Evolutionary conservation across 169 alveolate species (phyloP).

Genomic region (Cryptosporidium parvum): DNA sequence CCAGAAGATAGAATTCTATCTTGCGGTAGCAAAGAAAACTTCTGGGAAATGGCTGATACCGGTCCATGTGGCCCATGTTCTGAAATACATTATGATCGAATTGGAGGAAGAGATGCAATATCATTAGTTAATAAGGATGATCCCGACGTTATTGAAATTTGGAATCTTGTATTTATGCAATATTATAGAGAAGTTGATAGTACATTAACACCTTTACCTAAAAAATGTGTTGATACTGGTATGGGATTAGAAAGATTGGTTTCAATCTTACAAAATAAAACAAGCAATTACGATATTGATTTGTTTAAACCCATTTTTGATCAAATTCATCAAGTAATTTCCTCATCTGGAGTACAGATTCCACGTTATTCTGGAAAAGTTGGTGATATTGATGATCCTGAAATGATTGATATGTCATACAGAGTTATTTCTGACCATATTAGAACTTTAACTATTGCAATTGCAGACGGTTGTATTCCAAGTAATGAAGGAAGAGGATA

Average conservation of each 20-base stretch:
- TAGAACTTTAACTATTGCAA: slow-evolving; percentile 91
- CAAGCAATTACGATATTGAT: slow-evolving; percentile 94
- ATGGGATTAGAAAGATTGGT: slow-evolving; percentile 95
- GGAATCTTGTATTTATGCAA: slow-evolving; percentile 96
- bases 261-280: slow-evolving; percentile 85
- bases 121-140: slow-evolving; percentile 91
- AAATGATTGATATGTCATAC: slow-evolving; percentile 91
- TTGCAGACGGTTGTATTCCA: slow-evolving; percentile 93
- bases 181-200: slow-evolving; percentile 90
- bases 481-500: slow-evolving; percentile 93
- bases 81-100: slow-evolving; percentile 93
- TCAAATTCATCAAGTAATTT: slow-evolving; percentile 84
- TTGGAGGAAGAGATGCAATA: slow-evolving; percentile 92
- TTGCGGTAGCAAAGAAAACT: slow-evolving; percentile 91
- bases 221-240: slow-evolving; percentile 94
- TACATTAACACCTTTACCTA: slow-evolving; percentile 88
- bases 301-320: slow-evolving; percentile 87
- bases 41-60: slow-evolving; percentile 98
- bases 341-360: slow-evolving; percentile 68
- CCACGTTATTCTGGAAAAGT: slow-evolving; percentile 88
- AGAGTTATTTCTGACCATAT: slow-evolving; percentile 94
- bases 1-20: slow-evolving; percentile 85
- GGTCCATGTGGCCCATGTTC: slow-evolving; percentile 98
- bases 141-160: slow-evolving; percentile 93
- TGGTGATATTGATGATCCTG: slow-evolving; percentile 84